Conservation (phyloP, 1,284 basidiomycete species). For the Omphalotus olearius region DNA sequence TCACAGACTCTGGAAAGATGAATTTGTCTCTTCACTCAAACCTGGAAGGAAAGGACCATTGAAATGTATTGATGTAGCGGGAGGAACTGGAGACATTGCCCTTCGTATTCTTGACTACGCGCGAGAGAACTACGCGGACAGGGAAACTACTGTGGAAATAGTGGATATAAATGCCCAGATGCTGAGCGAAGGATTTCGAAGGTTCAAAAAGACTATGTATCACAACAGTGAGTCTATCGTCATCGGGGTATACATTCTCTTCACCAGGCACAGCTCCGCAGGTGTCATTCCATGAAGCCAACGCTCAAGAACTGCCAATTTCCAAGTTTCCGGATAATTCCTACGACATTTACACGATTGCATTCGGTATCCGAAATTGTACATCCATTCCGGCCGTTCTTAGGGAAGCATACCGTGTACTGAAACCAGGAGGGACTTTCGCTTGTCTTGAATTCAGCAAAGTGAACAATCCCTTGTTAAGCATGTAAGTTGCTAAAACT, state of each 20-base stretch:
- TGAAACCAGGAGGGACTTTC: slow-evolving; percentile 96
- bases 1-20: slow-evolving; percentile 97
- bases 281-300: slow-evolving; percentile 89
- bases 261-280: slow-evolving; percentile 70
- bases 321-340: slow-evolving; percentile 74
- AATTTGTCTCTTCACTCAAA: slow-evolving; percentile 77
- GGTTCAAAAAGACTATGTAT: slow-evolving; percentile 95
- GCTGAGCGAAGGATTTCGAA: slow-evolving; percentile 88
- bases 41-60: slow-evolving; percentile 72
- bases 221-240: slow-evolving; percentile 74
- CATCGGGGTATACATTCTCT: slow-evolving; percentile 5
- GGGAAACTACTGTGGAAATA: slow-evolving; percentile 87
- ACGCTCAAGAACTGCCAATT: slow-evolving; percentile 79
- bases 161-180: slow-evolving; percentile 96
- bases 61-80: slow-evolving; percentile 93
- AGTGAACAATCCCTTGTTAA: slow-evolving; percentile 85
- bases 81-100: slow-evolving; percentile 98
- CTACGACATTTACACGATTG: slow-evolving; percentile 97
- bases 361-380: slow-evolving; percentile 98
- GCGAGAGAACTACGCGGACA: slow-evolving; percentile 81
- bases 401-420: slow-evolving; percentile 87
- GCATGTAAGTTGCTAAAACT: slow-evolving; percentile 56
- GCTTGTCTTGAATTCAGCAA: slow-evolving; percentile 97
- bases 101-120: slow-evolving; percentile 91
- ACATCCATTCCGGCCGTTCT: slow-evolving; percentile 90